Evolutionary conservation across 225 moss, liverwort and hornwort genomes (phyloP).

Genomic region (Pseudisothecium myosuroides): DNA sequence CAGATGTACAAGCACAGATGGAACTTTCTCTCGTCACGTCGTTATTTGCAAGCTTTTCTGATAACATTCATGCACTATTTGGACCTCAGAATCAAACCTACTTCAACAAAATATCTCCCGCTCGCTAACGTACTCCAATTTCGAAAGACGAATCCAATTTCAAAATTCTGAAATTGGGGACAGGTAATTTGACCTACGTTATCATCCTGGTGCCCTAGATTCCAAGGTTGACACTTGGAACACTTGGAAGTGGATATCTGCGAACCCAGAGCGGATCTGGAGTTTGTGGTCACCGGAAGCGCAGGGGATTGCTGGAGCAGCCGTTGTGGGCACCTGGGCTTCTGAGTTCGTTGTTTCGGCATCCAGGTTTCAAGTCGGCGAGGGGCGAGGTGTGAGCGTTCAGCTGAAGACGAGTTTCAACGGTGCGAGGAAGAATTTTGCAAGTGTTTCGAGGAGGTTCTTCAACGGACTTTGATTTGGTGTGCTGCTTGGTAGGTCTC

Average conservation of each 20-base stretch:
- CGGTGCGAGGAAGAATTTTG: background rate
- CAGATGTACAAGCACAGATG: background rate
- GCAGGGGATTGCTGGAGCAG: background rate
- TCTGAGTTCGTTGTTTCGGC: background rate
- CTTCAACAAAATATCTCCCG: background rate
- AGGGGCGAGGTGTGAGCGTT: background rate
- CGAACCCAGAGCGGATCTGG: background rate
- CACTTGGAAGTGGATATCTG: background rate
- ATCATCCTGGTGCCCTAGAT: background rate
- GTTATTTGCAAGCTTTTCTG: background rate
- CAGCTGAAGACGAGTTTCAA: background rate
- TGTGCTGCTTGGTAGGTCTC: background rate
- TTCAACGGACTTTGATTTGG: background rate
- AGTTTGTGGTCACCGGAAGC: constrained; percentile 14
- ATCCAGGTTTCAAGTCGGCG: background rate
- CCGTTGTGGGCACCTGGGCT: background rate
- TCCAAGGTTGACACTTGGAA: background rate
- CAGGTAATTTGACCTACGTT: background rate
- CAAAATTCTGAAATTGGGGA: background rate
- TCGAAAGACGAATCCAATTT: background rate
- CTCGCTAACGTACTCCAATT: background rate
- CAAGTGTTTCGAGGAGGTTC: background rate
- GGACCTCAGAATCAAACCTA: background rate
- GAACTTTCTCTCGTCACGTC: background rate
- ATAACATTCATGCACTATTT: background rate